Evolutionary conservation across 2,329 filamentous ascomycete species (phyloP).

Genomic region (Penicillium hesseltinei): DNA sequence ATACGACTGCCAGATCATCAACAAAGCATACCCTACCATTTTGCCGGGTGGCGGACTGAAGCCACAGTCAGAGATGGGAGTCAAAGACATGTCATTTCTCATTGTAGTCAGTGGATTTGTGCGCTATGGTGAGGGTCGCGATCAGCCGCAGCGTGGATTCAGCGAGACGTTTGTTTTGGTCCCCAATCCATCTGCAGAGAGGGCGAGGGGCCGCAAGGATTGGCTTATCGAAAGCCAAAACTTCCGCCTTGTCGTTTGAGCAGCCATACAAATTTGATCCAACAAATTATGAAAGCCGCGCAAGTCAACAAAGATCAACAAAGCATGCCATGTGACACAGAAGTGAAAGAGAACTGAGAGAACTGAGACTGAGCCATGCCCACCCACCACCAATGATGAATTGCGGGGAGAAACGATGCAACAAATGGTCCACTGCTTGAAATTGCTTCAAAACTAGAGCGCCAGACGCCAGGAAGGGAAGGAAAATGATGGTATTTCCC

Average conservation of each 20-base stretch:
- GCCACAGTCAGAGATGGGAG: constrained; percentile 42
- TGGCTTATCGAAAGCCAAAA: constrained; percentile 73
- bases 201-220: constrained; percentile 54
- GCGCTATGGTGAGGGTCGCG: constrained; percentile 61
- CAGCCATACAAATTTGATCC: not conserved
- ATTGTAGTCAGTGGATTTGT: constrained; percentile 74
- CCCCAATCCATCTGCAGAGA: constrained; percentile 59
- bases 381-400: not conserved
- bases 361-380: not conserved
- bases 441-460: not conserved
- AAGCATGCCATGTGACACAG: not conserved
- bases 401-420: not conserved
- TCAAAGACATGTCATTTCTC: constrained; percentile 65
- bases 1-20: constrained; percentile 75
- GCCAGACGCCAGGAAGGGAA: not conserved
- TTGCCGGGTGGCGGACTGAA: constrained; percentile 37
- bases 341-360: not conserved
- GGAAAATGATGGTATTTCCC: not conserved
- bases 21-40: constrained; percentile 64
- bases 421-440: not conserved
- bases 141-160: constrained; percentile 67
- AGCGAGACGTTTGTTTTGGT: constrained; percentile 79
- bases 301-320: not conserved
- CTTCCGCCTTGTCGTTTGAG: constrained; percentile 57
- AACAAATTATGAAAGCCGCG: not conserved